Conservation (phyloP, 106 monocot genomes). For the Dactylorhiza incarnata region DNA sequence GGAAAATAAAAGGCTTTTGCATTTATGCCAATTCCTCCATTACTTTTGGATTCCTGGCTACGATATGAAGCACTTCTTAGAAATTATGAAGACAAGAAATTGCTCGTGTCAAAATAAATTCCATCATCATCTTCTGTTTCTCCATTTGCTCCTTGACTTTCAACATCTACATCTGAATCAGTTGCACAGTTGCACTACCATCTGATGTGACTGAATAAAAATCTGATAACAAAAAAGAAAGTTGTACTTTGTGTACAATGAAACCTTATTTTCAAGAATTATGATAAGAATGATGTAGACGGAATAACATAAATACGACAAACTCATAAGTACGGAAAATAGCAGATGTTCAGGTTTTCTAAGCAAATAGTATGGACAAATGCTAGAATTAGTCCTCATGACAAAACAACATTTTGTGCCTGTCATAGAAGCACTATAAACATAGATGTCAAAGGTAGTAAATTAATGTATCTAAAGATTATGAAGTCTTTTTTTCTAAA, state of each 20-base stretch:
- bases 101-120: constrained; percentile 73
- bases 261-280: neutral
- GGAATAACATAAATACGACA: too few relatives aligned
- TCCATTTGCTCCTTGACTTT: constrained; percentile 75
- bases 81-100: constrained; percentile 76
- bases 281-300: neutral
- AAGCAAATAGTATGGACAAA: too few relatives aligned
- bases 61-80: constrained; percentile 78
- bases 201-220: constrained; percentile 91
- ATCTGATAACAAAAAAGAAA: constrained; percentile 38
- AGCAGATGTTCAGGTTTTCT: too few relatives aligned
- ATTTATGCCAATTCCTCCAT: constrained; percentile 26
- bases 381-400: too few relatives aligned
- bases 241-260: neutral
- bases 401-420: too few relatives aligned
- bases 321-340: too few relatives aligned
- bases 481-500: too few relatives aligned
- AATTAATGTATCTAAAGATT: too few relatives aligned
- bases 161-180: constrained; percentile 87
- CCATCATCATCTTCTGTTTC: constrained; percentile 85
- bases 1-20: constrained; percentile 15
- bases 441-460: too few relatives aligned
- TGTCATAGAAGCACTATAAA: too few relatives aligned
- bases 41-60: constrained; percentile 47
- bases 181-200: constrained; percentile 73